Conservation (phyloP, 1,139 yeast species). For the Pneumocystis carinii region DNA sequence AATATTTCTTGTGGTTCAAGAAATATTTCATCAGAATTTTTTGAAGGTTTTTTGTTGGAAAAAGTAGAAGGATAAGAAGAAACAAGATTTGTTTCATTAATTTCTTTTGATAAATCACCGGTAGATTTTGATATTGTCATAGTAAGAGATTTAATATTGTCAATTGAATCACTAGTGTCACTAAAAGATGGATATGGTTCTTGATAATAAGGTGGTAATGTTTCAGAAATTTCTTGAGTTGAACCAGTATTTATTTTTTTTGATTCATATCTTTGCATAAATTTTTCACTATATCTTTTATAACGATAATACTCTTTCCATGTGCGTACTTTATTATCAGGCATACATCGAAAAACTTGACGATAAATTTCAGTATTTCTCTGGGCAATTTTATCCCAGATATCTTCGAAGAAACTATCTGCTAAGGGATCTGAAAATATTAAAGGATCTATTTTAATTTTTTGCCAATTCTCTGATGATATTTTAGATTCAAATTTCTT, state of each 20-base stretch:
- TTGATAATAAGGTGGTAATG: background rate
- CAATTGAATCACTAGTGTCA: background rate
- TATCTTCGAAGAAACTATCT: slow-evolving; percentile 63
- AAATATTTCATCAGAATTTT: slow-evolving; percentile 24
- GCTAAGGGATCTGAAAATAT: slow-evolving; percentile 73
- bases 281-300: slow-evolving; percentile 25
- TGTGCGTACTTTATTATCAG: slow-evolving; percentile 71
- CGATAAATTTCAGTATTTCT: slow-evolving; percentile 72
- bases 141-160: background rate
- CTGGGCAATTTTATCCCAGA: slow-evolving; percentile 77
- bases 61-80: background rate
- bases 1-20: slow-evolving; percentile 62
- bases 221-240: background rate
- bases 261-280: slow-evolving; percentile 27
- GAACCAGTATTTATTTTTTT: slow-evolving; percentile 4
- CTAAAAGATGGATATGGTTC: background rate
- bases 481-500: slow-evolving; percentile 32
- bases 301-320: slow-evolving; percentile 83
- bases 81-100: background rate
- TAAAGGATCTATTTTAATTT: slow-evolving; percentile 57
- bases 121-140: background rate
- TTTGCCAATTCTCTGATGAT: slow-evolving; percentile 33
- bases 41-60: background rate
- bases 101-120: background rate
- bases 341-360: slow-evolving; percentile 82